Evolutionary conservation across 73 alveolate species (phyloP).

Genomic region (Paramecium sexaurelia): DNA sequence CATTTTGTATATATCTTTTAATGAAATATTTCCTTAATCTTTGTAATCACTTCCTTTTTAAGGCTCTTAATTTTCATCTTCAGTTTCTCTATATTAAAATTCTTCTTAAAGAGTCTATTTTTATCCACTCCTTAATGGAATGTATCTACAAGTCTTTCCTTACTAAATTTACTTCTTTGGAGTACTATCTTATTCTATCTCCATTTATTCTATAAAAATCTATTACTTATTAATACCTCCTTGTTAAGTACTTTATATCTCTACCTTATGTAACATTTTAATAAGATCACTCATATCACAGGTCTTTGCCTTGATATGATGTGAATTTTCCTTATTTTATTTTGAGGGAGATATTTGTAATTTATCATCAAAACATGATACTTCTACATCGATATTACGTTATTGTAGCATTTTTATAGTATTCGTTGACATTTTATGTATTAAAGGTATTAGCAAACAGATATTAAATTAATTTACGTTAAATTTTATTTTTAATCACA

Average conservation of each 20-base stretch:
- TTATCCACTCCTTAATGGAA: conserved; percentile 45
- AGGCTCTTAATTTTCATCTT: neutral
- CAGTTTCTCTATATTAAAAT: conserved; percentile 3
- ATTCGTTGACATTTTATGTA: conserved; percentile 25
- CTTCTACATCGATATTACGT: conserved; percentile 29
- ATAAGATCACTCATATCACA: conserved; percentile 21
- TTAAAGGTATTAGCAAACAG: conserved; percentile 2
- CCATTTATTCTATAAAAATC: neutral
- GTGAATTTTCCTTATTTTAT: conserved; percentile 49
- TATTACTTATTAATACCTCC: neutral
- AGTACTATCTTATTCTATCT: neutral
- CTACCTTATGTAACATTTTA: neutral
- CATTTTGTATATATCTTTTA: conserved; percentile 36
- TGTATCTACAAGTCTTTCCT: conserved; percentile 50
- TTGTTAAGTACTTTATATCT: neutral
- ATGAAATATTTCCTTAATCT: neutral
- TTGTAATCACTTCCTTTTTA: conserved; percentile 26
- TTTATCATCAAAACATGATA: conserved; percentile 3
- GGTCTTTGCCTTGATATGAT: conserved; percentile 20
- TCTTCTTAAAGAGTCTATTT: conserved; percentile 16
- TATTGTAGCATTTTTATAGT: neutral
- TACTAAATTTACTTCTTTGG: neutral
- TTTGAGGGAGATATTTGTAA: conserved; percentile 31
- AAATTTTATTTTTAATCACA: neutral
- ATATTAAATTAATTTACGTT: conserved; percentile 35